Base-by-base conservation (phyloP, 169 alveolate genomes). In the Cryptosporidium parvum region DNA sequence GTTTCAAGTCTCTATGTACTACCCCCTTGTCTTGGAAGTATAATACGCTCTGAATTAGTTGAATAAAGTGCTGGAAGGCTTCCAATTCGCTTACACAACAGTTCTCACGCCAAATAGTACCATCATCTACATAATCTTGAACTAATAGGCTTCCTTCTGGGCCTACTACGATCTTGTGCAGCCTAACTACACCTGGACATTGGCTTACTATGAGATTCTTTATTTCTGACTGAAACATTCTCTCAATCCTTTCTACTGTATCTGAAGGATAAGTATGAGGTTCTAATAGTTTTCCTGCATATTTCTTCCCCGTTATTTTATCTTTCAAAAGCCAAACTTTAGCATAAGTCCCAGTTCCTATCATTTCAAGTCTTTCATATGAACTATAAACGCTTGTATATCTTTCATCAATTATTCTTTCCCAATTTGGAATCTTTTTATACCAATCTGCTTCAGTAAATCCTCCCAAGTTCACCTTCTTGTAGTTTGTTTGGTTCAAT, bases 311-410 rank as follows among this genome's bases (percentile, higher is more conserved):
- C 3, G 94, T 93, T 48, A 75, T 67, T 80, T 91, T 91, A 67
- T 91, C 93, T 51, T 69, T 86, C 14, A 94, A 94, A 58, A 85
- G 85, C 96, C 96, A 94, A 69, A 94, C 96, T 37, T 93, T 91
- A 29, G 96, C 96, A 84, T 93, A 94, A 31, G 96, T 93, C 9
- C 96, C 96, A 53, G 93, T 70, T 7, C 96, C 96, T 68, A 94
- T 69, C 85, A 85, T 87, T 59, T 69, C 89, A 31, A 62, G 56
- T 14, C 80, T 59, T 42, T 80, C 89, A 44, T 80, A 80, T 14
- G 69, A 62, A 18, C 80, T 80, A 35, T 80, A 80, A 5, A 80
- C 89, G n/a, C 80, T 80, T 31, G 56, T 80, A 18, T 80, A 67
- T 29, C 75, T 59, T 21, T 80, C 89, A 29, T 80, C 89, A 21